These are phyloP conservation scores for Trichophyton benhamiae DNA, from an alignment of 2,329 filamentous ascomycete genomes.

Conservation along the genomic window DNA sequence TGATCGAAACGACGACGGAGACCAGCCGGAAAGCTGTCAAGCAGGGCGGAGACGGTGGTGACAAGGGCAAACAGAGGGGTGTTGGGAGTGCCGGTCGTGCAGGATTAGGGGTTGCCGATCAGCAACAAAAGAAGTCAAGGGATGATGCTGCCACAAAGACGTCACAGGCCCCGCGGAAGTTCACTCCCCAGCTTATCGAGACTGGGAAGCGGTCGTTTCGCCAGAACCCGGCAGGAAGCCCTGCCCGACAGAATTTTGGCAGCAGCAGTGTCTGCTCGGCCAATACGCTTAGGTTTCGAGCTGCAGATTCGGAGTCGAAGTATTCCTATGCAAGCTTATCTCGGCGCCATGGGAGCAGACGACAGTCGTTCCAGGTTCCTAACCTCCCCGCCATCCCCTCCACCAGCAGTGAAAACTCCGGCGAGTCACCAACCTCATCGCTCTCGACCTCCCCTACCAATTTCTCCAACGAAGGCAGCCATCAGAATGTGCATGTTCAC, in stretches of 20 bases:
- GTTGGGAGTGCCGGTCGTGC: background rate
- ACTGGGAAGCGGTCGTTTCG: slow-evolving; percentile 61
- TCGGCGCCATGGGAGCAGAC: slow-evolving; percentile 25
- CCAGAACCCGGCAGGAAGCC: slow-evolving; percentile 40
- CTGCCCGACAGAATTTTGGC: background rate
- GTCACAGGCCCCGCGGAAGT: slow-evolving; percentile 30
- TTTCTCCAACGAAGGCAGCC: slow-evolving; percentile 13
- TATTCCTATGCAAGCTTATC: slow-evolving; percentile 35
- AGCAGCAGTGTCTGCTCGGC: background rate
- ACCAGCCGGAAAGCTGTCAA: slow-evolving; percentile 4
- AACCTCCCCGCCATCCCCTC: slow-evolving; percentile 51
- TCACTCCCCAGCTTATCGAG: slow-evolving; percentile 70
- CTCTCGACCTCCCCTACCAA: slow-evolving; percentile 17
- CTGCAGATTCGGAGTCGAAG: slow-evolving; percentile 33
- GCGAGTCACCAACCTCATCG: slow-evolving; percentile 17
- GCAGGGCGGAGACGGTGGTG: background rate
- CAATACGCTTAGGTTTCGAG: background rate
- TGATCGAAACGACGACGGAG: slow-evolving; percentile 10
- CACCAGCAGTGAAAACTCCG: slow-evolving; percentile 42
- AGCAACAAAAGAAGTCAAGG: background rate
- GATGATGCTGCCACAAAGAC: background rate
- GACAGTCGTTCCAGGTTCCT: slow-evolving; percentile 49
- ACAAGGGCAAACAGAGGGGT: background rate
- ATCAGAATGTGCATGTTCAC: slow-evolving; percentile 5
- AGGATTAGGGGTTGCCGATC: background rate